Base-by-base conservation (phyloP, 208 protist species). In the Leishmania gerbilli region DNA sequence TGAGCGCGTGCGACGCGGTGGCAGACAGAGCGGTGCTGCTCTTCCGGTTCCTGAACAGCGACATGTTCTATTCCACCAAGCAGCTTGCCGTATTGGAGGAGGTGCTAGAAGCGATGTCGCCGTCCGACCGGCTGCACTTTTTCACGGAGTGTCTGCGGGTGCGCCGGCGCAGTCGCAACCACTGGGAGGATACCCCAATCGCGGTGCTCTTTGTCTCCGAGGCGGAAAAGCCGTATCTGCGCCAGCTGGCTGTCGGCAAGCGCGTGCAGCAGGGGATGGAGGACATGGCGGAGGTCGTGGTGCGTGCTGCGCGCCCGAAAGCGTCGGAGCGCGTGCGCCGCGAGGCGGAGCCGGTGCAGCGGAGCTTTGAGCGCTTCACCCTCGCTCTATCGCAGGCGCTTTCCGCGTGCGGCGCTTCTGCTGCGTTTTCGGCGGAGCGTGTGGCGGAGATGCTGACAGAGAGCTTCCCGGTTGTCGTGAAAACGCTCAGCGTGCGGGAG, bases 11-110 rank as follows among this genome's bases (percentile, higher is more conserved):
- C 74, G 79, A 71, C 58, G 21, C 72, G 7, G 72, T 47, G 34
- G 60, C 71, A 11, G 88, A 89, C 77, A 71, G 49, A 51, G 86
- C 88, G 17, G 86, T 80, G 56, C 83, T 96, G 58, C 84, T 93
- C 45, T 92, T 89, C 77, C 91, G 94, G 34, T 96, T 96, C 85
- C 79, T 97, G 51, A 97, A 97, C 88, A 93, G 90, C 74, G 94
- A 97, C 67, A 97, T 96, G 94, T 96, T 95, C 82, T 97, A 92
- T 83, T 92, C 92, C 34, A 49, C 80, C 0, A 69, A 53, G 60
- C 88, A 97, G 84, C 78, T 97, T 11, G 56, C 76, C 15, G 81
- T 92, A 69, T 84, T 97, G 64, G 88, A 93, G 86, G 49, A 84
- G 31, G 88, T 89, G 51, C 87, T 96, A 40, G 45, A 8, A 4